Percentiles rank a stretch among this genome's conserved stretches.
Conservation (phyloP, 2,329 filamentous ascomycete genomes). For the Mycosphaerella sp. region DNA sequence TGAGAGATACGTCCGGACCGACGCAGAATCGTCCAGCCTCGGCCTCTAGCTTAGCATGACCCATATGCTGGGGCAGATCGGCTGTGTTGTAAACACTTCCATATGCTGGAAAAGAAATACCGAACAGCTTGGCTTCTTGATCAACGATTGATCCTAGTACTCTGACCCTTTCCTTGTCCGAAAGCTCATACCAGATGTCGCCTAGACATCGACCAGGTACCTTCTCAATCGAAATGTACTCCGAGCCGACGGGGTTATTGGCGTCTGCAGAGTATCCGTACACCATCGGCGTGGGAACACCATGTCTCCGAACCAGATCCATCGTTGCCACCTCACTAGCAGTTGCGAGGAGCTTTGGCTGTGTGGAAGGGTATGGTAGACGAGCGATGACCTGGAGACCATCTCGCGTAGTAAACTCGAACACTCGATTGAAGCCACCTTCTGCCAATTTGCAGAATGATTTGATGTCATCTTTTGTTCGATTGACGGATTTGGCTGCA, state of each 20-base stretch:
- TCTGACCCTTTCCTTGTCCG: conserved; percentile 22
- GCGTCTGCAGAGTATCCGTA: conserved; percentile 16
- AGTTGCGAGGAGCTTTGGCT: conserved; percentile 18
- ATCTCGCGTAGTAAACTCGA: conserved; percentile 23
- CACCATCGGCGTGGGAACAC: conserved; percentile 21
- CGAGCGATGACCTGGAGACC: conserved; percentile 25
- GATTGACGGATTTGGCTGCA: conserved; percentile 9
- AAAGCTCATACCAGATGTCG: conserved; percentile 23
- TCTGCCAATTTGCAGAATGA: conserved; percentile 21
- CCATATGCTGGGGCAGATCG: conserved; percentile 16
- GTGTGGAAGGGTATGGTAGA: conserved; percentile 21
- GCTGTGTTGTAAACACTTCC: conserved; percentile 32
- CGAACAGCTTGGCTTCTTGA: conserved; percentile 28
- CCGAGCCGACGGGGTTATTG: conserved; percentile 17
- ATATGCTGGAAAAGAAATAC: conserved; percentile 27
- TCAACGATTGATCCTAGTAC: conserved; percentile 25
- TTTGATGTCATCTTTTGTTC: conserved; percentile 5
- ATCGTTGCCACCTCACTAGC: conserved; percentile 30
- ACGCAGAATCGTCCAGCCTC: conserved; percentile 26
- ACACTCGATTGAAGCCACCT: conserved; percentile 25
- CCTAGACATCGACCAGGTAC: conserved; percentile 16
- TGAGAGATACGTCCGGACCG: conserved; percentile 31
- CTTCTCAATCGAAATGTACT: conserved; percentile 27
- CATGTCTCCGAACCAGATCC: conserved; percentile 17
- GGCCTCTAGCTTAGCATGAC: conserved; percentile 4